These are phyloP conservation scores for Ephemerocybe angulata DNA, from an alignment of 768 basidiomycete species.

Conservation along the genomic window DNA sequence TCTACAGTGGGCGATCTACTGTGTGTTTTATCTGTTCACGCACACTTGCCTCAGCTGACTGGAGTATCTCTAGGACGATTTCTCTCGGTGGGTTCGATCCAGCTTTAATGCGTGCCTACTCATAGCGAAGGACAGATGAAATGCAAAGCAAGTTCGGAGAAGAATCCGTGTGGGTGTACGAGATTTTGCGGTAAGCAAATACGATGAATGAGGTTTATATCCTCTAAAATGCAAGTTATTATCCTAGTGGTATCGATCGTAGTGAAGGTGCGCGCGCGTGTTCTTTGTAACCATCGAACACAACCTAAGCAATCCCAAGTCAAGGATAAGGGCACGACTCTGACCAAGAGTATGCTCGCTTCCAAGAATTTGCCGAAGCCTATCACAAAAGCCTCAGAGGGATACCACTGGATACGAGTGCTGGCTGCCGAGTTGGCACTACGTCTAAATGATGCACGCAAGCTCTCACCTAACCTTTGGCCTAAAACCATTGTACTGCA, in stretches of 20 bases:
- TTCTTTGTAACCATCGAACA: constrained; percentile 8
- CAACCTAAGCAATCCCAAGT: constrained; percentile 43
- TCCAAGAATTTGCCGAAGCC: constrained; percentile 90
- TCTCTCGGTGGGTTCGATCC: constrained; percentile 44
- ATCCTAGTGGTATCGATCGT: constrained; percentile 75
- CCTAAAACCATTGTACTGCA: constrained; percentile 87
- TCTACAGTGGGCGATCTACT: constrained; percentile 88
- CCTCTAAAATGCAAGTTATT: constrained; percentile 2
- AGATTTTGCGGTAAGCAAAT: constrained; percentile 69
- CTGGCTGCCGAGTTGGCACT: constrained; percentile 88
- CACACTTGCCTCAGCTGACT: constrained; percentile 1
- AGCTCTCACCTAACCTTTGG: constrained; percentile 73
- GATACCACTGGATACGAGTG: constrained; percentile 87
- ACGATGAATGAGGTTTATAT: background rate
- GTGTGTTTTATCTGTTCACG: constrained; percentile 42
- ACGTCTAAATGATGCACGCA: constrained; percentile 78
- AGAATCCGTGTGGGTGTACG: constrained; percentile 86
- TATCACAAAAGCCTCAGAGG: constrained; percentile 69
- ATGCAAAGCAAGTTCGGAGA: constrained; percentile 82
- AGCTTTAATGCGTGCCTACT: background rate
- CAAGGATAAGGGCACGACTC: constrained; percentile 67
- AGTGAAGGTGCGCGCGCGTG: too few relatives aligned
- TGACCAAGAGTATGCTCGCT: constrained; percentile 91
- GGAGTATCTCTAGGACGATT: constrained; percentile 48
- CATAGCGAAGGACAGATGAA: constrained; percentile 47